Conservation (phyloP, 2,329 filamentous ascomycete genomes). For the Aspergillus pseudoglaucus region DNA sequence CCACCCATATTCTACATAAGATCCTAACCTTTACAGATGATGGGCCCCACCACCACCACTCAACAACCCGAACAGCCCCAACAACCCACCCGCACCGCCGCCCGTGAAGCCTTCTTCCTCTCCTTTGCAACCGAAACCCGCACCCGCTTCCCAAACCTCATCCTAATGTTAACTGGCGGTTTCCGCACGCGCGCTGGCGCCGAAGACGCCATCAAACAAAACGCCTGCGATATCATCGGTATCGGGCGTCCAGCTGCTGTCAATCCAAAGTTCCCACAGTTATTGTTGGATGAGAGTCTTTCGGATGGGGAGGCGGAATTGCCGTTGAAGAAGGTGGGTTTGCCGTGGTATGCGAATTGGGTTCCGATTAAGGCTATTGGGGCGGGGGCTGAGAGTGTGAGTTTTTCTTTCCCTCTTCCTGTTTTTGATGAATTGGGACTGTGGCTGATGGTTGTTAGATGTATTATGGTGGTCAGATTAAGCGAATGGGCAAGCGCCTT, state of each 20-base stretch:
- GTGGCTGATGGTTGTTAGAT: slow-evolving; percentile 1
- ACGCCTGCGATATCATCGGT: slow-evolving; percentile 46
- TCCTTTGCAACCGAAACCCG: slow-evolving; percentile 55
- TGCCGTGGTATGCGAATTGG: slow-evolving; percentile 17
- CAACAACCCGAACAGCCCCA: slow-evolving; percentile 11
- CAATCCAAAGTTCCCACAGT: slow-evolving; percentile 36
- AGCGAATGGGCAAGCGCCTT: slow-evolving; percentile 19
- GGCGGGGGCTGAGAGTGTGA: slow-evolving; percentile 25
- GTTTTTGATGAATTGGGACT: background rate
- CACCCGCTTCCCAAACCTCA: slow-evolving; percentile 36
- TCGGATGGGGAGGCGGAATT: slow-evolving; percentile 19
- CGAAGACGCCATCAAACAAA: slow-evolving; percentile 41
- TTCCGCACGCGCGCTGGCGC: slow-evolving; percentile 51
- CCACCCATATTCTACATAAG: background rate
- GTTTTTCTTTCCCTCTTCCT: slow-evolving; percentile 8
- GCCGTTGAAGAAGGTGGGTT: slow-evolving; percentile 17
- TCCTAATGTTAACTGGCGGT: slow-evolving; percentile 57
- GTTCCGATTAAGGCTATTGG: slow-evolving; percentile 21
- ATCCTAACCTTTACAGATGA: slow-evolving; percentile 23
- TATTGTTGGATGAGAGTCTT: slow-evolving; percentile 24
- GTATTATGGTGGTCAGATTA: slow-evolving; percentile 24
- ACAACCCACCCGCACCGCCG: slow-evolving; percentile 41
- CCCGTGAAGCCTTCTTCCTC: slow-evolving; percentile 62
- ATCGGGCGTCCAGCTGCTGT: slow-evolving; percentile 43
- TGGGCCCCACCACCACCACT: slow-evolving; percentile 14